Base-by-base conservation (phyloP, 495 filamentous ascomycete species). In the Hyphodiscus hymeniophilus region DNA sequence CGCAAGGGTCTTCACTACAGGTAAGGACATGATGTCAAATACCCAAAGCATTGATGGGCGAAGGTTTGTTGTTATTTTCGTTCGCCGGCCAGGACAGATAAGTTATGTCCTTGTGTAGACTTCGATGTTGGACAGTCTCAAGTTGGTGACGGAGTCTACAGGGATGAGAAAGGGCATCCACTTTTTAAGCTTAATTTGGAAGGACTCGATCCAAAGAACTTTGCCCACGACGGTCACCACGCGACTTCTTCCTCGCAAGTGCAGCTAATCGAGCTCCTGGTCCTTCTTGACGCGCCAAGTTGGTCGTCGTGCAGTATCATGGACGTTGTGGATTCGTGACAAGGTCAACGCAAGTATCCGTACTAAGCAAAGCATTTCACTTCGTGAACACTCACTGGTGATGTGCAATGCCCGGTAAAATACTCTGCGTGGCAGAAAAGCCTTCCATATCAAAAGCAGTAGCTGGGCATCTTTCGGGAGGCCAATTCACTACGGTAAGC, bases 401-500 rank as follows among this genome's bases (percentile, higher is more conserved):
- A 28, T 28, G 20, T 10, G 18, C 42, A 23, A 58, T 61, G 55
- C 52, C 51, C 36, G 28, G 41, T 1, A 57, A 50, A 63, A 73
- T 77, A 54, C 74, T 98, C 21, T 97, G 94, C 60, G 89, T 98
- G 54, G 92, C 92, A 47, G 92, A 98, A 61, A 98, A 98, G 67
- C 89, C 89, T 44, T 90, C 90, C 28, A 97, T 98, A 48, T 85
- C 92, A 42, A 95, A 89, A 66, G 87, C 92, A 36, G 94, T 98
- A 42, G 84, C 92, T 26, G 76, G 80, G 42, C 91, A 96, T 68
- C 73, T 98, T 40, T 82, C 84, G 17, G 89, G 88, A 43, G 86
- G 87, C 39, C 64, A 70, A 21, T 74, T 81, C 45, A 75, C 76
- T 61, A 80, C 74, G 32, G 89, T 94, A 69, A 64, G 80, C 76